Percentiles rank a stretch among this genome's conserved stretches.
These are phyloP conservation scores for Leersia perrieri DNA, from an alignment of 176 grass and related monocot species.

Conservation along the genomic window DNA sequence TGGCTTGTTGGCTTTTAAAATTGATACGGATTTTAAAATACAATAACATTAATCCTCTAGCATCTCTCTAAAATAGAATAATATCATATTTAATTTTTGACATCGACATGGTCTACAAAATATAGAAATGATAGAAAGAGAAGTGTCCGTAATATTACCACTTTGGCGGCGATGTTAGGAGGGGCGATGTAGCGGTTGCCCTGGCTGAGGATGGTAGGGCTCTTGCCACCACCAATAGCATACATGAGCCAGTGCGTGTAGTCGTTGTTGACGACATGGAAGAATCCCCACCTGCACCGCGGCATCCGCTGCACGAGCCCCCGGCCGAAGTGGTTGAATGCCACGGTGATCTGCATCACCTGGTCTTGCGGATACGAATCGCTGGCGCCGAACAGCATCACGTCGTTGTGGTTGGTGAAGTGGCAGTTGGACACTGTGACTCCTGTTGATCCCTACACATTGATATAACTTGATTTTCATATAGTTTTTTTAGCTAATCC, in stretches of 20 bases:
- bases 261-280: slow-evolving; percentile 75
- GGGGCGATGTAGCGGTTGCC: slow-evolving; percentile 72
- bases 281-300: slow-evolving; percentile 60
- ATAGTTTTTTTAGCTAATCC: too few relatives aligned
- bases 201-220: slow-evolving; percentile 73
- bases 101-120: background rate
- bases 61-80: too few relatives aligned
- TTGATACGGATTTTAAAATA: too few relatives aligned
- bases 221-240: slow-evolving; percentile 55
- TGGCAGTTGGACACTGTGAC: slow-evolving; percentile 80
- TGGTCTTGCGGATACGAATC: slow-evolving; percentile 43
- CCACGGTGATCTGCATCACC: slow-evolving; percentile 69
- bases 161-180: slow-evolving; percentile 47
- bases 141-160: too few relatives aligned
- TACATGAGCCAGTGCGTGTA: slow-evolving; percentile 86
- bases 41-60: too few relatives aligned
- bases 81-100: too few relatives aligned
- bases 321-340: slow-evolving; percentile 84
- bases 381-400: slow-evolving; percentile 76
- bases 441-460: slow-evolving; percentile 56
- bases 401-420: slow-evolving; percentile 77
- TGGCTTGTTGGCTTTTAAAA: too few relatives aligned
- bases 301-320: slow-evolving; percentile 92
- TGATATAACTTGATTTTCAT: too few relatives aligned
- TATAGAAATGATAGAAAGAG: background rate